Conservation (phyloP, 2,329 filamentous ascomycete species). For the Furcasterigmium sp. region DNA sequence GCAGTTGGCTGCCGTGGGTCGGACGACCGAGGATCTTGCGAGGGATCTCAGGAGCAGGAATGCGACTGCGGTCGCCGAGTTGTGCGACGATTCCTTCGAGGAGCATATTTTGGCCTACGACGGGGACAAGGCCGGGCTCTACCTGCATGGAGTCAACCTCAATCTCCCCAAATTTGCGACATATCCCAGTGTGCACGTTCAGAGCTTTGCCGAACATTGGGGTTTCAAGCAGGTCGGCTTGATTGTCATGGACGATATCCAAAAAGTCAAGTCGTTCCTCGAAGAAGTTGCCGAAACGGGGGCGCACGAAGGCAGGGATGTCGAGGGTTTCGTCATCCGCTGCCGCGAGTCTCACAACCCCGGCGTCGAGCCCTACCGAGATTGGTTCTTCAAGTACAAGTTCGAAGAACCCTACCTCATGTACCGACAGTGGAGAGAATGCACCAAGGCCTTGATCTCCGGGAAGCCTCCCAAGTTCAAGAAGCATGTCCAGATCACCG, state of each 20-base stretch:
- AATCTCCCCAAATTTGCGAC: conserved; percentile 92
- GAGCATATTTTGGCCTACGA: conserved; percentile 93
- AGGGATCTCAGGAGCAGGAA: conserved; percentile 72
- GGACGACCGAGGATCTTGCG: conserved; percentile 73
- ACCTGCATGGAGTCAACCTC: conserved; percentile 92
- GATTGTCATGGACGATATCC: conserved; percentile 68
- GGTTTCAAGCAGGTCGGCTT: conserved; percentile 88
- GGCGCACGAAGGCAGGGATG: conserved; percentile 83
- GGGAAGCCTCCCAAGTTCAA: conserved; percentile 70
- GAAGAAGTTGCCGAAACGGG: conserved; percentile 84
- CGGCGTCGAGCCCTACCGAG: conserved; percentile 54
- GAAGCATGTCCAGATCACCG: conserved; percentile 86
- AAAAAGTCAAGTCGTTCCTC: conserved; percentile 72
- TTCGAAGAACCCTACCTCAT: conserved; percentile 98
- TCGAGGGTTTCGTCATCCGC: conserved; percentile 94
- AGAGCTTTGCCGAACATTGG: conserved; percentile 86
- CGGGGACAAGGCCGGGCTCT: conserved; percentile 78
- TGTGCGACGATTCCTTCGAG: conserved; percentile 94
- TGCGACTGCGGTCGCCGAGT: conserved; percentile 88
- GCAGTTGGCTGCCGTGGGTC: conserved; percentile 74
- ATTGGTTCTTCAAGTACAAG: conserved; percentile 99
- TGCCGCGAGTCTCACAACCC: conserved; percentile 64
- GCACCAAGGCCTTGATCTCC: conserved; percentile 81
- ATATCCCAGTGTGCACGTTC: conserved; percentile 76
- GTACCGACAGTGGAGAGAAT: conserved; percentile 98